Conservation (phyloP, 257 asterid species). For the Nicotiana paniculata region DNA sequence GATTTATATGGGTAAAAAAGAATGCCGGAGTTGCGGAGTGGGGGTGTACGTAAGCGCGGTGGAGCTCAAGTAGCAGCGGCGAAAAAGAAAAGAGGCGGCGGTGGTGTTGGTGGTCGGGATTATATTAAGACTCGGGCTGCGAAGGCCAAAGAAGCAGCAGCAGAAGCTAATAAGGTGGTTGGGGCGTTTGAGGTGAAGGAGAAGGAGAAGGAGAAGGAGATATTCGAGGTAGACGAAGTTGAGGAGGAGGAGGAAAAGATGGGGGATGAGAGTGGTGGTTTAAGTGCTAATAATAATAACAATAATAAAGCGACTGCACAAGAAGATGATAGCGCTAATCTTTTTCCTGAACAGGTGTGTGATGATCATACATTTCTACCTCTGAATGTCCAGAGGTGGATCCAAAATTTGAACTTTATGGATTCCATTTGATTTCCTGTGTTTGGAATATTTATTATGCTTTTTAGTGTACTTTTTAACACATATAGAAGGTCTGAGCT, state of each 20-base stretch:
- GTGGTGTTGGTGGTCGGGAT: background rate
- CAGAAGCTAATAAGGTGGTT: background rate
- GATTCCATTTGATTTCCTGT: no score
- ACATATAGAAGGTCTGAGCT: no score
- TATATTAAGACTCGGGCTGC: conserved; percentile 30
- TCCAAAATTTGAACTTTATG: no score
- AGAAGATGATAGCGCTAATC: conserved; percentile 21
- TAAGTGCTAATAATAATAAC: conserved; percentile 35
- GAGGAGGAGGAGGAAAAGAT: conserved; percentile 16
- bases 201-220: conserved; percentile 4
- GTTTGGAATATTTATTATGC: no score
- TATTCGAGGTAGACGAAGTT: conserved; percentile 3
- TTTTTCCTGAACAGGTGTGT: conserved; percentile 35
- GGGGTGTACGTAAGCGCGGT: conserved; percentile 3
- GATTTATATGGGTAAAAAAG: conserved; percentile 14
- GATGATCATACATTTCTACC: background rate
- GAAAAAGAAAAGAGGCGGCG: background rate
- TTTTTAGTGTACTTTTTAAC: no score
- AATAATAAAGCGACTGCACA: conserved; percentile 22
- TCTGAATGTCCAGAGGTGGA: no score
- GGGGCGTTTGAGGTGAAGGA: background rate
- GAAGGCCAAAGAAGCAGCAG: conserved; percentile 23
- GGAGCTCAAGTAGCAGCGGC: background rate
- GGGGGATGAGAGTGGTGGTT: conserved; percentile 38
- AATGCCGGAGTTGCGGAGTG: conserved; percentile 26